Evolutionary conservation across 179 eudicot species (phyloP), one percentile per base, ranked within the genome.

Genomic region (Dionaea muscipula): DNA sequence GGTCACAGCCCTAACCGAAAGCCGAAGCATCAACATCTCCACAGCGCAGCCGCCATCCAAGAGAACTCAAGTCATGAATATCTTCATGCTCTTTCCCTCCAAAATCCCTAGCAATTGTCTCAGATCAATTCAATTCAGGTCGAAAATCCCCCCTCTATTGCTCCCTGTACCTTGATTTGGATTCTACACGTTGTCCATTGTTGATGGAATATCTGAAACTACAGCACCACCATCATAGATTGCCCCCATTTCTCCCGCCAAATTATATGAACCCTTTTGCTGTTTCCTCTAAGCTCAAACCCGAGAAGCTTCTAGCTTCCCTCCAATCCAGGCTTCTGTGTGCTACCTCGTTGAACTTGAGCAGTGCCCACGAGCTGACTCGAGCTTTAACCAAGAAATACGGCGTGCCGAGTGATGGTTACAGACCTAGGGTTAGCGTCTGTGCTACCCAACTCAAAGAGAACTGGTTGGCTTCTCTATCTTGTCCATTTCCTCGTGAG

Each of bases 401-500:
- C 22, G 50, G 27, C 15, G 53, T 4, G 36, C 53, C 59, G 15
- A 67, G 28, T 26, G 18, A 41, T 49, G 53, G 31, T 7, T 21
- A 53, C 35, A 51, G 54, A 61, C 67, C 51, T 25, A 56, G 36
- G 52, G 47, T 48, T 47, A 62, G 58, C 41, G 58, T 31, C 26
- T 49, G 58, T 12, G 60, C 59, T 51, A 63, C 67, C 33, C 57
- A 53, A 60, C 76, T 79, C 37, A 84, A 79, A 53, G 61, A 71
- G 39, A 69, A 70, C 24, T 86, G 93, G 93, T 23, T 79, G 39
- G 55, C 51, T 48, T 84, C 95, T 26, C 84, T 86, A 40, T 61
- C 88, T 44, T 63, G 57, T 35, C 80, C 82, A 43, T 43, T 55
- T 20, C 63, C 65, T 21, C 19, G 16, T 6, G 52, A 46, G n/a